Percentiles rank a stretch among this genome's conserved stretches.
phyloP scores from a whole-genome alignment of 2,329 filamentous ascomycete species.

The Ramularia endophylla region DNA sequence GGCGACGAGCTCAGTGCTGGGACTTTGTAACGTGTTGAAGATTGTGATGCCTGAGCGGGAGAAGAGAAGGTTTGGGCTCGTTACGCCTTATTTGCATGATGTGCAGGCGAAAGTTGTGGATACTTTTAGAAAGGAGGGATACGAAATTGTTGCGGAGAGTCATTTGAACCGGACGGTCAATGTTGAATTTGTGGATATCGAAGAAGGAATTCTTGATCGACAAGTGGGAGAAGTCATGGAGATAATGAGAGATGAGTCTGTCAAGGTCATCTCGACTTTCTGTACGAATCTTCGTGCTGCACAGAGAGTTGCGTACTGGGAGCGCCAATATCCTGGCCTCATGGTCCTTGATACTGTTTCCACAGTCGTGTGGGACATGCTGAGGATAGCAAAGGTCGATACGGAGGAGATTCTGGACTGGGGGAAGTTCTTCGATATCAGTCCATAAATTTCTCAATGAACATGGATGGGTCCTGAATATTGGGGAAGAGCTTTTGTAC shows the following conservation, averaged over 20 bases:
- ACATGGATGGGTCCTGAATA: too few relatives aligned
- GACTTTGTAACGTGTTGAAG: constrained; percentile 33
- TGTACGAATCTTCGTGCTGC: constrained; percentile 42
- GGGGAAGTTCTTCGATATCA: constrained; percentile 30
- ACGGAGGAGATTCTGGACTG: constrained; percentile 24
- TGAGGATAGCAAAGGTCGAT: constrained; percentile 31
- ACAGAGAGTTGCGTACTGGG: constrained; percentile 36
- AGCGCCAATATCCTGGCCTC: constrained; percentile 27
- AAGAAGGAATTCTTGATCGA: constrained; percentile 26
- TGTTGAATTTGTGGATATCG: constrained; percentile 33
- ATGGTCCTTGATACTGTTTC: constrained; percentile 40
- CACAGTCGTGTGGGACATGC: constrained; percentile 39
- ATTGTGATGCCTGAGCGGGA: constrained; percentile 17
- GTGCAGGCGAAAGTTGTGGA: constrained; percentile 35
- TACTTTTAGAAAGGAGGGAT: constrained; percentile 34
- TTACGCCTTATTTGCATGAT: constrained; percentile 40
- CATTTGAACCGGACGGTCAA: constrained; percentile 36
- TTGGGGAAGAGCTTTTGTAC: too few relatives aligned
- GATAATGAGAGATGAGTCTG: too few relatives aligned
- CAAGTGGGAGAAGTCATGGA: constrained; percentile 27
- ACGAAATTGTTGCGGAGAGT: constrained; percentile 30
- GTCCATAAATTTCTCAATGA: too few relatives aligned
- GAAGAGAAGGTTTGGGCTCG: constrained; percentile 28
- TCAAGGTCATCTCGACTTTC: constrained; percentile 36
- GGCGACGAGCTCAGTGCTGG: too few relatives aligned